Base-by-base conservation (phyloP, 495 filamentous ascomycete species). In the Neurospora sp. region DNA sequence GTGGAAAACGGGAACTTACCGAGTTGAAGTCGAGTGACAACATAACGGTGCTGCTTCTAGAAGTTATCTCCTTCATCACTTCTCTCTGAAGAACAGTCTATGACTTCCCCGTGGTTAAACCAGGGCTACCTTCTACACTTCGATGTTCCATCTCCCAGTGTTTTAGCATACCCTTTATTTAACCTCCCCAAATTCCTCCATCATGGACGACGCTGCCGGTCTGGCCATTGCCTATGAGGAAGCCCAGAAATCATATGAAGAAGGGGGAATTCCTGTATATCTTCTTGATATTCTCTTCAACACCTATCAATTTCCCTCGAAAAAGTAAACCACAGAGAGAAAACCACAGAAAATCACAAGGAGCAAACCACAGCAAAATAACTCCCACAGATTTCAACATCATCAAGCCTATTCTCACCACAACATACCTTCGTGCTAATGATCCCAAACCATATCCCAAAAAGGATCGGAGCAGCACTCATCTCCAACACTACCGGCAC, bases 141-240 rank as follows among this genome's bases (percentile, higher is more conserved):
- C 20, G 10, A 53, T 27, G 20, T 27, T 27, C 35, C 35, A 35
- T 35, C 9, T 27, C 45, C 18, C 18, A 45, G 48, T 27, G 10
- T 27, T 10, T 22, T 27, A 22, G 20, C 45, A 27, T 53, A 53
- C 45, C n/a, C 1, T 9, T 53, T 53, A 22, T 53, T 27, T 27
- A 6, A 27, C n/a, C 10, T 59, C n/a, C 38, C 42, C 37, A 40
- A 45, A 14, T 27, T 20, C 69, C 40, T 45, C n/a, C 68, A 75
- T 41, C 20, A 88, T 89, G 85, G 85, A 87, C 72, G 85, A 87
- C 73, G 79, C 86, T 69, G 75, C 83, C 59, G 88, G 85, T 40
- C 85, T 90, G 72, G 80, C 82, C 40, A 84, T 88, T 45, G 92
- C 93, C n/a, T 80, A 94, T n/a, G 91, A 92, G 72, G 93, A 96